Evolutionary conservation across 1,284 basidiomycete genomes (phyloP).

Genomic region (Pseudozyma hubeiensis): DNA sequence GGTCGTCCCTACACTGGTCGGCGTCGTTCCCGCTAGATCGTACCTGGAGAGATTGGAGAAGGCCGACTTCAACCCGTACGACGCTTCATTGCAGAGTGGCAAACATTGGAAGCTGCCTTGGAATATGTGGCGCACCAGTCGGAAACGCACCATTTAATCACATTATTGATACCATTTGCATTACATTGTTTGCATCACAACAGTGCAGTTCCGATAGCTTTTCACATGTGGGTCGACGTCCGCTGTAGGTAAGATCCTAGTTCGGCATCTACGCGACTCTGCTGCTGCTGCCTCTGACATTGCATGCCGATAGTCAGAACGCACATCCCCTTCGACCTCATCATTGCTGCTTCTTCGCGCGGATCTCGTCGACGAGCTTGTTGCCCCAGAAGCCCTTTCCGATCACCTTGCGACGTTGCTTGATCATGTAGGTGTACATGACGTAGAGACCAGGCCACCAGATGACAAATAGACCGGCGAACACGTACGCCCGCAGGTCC

Average conservation of each 20-base stretch:
- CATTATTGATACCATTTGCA: background rate
- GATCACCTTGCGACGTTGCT: constrained; percentile 81
- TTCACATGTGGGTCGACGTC: too few species aligned
- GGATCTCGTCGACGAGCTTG: constrained; percentile 40
- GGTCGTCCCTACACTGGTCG: constrained; percentile 82
- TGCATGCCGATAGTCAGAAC: too few species aligned
- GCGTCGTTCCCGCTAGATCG: constrained; percentile 79
- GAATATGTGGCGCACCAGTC: constrained; percentile 80
- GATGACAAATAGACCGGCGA: constrained; percentile 77
- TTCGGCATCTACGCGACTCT: too few species aligned
- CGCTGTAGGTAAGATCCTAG: too few species aligned
- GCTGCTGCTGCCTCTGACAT: too few species aligned
- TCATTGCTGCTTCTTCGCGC: constrained; percentile 61
- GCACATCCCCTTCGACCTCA: background rate
- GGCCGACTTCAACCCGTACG: constrained; percentile 85
- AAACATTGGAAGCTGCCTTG: constrained; percentile 88
- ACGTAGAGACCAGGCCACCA: constrained; percentile 94
- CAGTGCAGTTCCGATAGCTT: too few species aligned
- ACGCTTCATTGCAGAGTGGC: constrained; percentile 75
- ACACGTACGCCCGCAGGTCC: constrained; percentile 66
- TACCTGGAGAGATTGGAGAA: constrained; percentile 81
- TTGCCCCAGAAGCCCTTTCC: constrained; percentile 70
- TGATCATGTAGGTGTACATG: constrained; percentile 90
- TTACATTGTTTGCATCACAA: background rate
- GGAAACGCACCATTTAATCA: constrained; percentile 68